A percentile compares a stretch with the other conserved stretches of the same genome.
These are phyloP conservation scores for Quercus phellos DNA, from an alignment of 331 rosid genomes.

Conservation along the genomic window DNA sequence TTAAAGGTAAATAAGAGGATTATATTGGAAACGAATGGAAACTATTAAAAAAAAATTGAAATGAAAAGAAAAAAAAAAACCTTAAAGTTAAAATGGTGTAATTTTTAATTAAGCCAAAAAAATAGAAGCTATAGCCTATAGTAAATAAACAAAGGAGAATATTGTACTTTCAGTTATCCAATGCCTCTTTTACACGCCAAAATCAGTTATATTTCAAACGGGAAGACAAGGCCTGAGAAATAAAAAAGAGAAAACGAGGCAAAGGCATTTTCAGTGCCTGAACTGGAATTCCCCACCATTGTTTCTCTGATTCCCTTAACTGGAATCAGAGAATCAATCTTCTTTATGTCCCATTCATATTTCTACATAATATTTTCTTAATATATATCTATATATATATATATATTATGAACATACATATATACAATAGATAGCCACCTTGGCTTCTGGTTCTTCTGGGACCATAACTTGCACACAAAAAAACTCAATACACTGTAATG, in stretches of 20 bases:
- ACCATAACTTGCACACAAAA: neutral
- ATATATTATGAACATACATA: neutral
- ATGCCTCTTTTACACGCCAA: slow-evolving; percentile 16
- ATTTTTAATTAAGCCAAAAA: too few relatives aligned
- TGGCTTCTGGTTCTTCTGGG: neutral
- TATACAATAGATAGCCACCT: neutral
- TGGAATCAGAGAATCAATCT: slow-evolving; percentile 64
- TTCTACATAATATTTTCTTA: neutral
- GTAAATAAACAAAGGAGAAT: slow-evolving; percentile 27
- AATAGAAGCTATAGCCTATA: too few relatives aligned
- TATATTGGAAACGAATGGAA: too few relatives aligned
- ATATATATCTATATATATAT: neutral
- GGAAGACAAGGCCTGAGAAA: slow-evolving; percentile 21
- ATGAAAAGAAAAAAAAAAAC: too few relatives aligned
- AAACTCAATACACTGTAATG: neutral
- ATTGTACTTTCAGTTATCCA: slow-evolving; percentile 14
- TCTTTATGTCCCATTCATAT: neutral
- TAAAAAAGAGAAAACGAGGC: slow-evolving; percentile 2
- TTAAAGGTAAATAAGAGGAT: too few relatives aligned
- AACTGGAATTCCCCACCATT: slow-evolving; percentile 14
- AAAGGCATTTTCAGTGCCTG: slow-evolving; percentile 7
- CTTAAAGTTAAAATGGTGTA: too few relatives aligned
- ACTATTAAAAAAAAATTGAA: too few relatives aligned
- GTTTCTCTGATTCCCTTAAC: slow-evolving; percentile 71
- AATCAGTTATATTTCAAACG: slow-evolving; percentile 39